Evolutionary conservation across 2,329 filamentous ascomycete genomes (phyloP), one percentile per base, ranked within the genome.

Genomic region (Ceratocystis papillata): DNA sequence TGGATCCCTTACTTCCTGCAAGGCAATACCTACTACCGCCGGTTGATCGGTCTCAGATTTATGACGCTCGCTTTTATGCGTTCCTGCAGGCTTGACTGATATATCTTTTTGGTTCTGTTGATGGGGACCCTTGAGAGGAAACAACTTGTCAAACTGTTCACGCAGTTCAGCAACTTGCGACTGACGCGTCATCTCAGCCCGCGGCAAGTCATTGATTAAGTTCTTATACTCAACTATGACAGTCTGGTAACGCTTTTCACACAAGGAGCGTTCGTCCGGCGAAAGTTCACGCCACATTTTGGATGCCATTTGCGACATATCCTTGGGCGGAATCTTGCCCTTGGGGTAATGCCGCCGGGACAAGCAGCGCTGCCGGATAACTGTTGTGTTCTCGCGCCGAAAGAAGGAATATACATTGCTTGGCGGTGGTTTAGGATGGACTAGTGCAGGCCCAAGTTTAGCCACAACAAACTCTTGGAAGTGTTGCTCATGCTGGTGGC

Each of bases 281-380:
- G 89, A 97, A 0, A 91, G 92, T 72, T 82, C 81, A 72, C 87
- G 89, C 94, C 94, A 99, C 86, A 94, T 92, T 73, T 88, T 87
- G 33, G 92, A 92, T 8, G 94, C 84, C 73, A 91, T 90, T 63
- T 68, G 67, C 17, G 67, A 68, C 10, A 66, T 61, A 12, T 65
- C 67, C 64, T 68, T 68, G 22, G 67, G 65, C 7, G 50, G 61
- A 22, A 68, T 61, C 37, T 68, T 68, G 15, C 50, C 59, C 22
- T 48, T 64, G 33, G 44, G 28, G 28, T 25, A 62, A n/a, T 46
- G 64, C 1, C 64, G 61, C 28, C 64, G 66, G 10, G n/a, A 83
- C 68, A 88, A 84, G 71, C 87, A 88, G 61, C 76, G 78, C 68
- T 75, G 77, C 65, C 82, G 79, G 7, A 83, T 84, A 25, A 76